Conservation (phyloP, 139 green algal species). For the Edaphochlamys debaryana region DNA sequence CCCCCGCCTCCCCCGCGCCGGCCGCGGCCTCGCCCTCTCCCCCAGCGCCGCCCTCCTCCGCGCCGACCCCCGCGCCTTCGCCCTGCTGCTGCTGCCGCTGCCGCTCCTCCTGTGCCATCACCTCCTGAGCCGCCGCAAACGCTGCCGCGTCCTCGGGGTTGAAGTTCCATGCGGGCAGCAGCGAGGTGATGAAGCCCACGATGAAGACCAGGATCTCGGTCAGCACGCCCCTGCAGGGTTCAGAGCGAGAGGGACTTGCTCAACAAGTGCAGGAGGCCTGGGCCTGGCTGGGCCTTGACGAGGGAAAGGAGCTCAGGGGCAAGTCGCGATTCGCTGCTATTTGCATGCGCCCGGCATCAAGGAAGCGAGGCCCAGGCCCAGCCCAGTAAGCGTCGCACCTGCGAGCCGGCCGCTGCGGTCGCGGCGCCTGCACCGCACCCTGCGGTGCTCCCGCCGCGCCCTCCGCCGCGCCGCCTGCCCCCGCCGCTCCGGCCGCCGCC, state of each 20-base stretch:
- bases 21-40: too few relatives aligned
- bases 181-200: slow-evolving; percentile 83
- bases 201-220: slow-evolving; percentile 76
- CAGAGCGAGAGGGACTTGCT: too few relatives aligned
- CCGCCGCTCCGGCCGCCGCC: not conserved
- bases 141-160: slow-evolving; percentile 75
- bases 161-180: slow-evolving; percentile 83
- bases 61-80: not conserved
- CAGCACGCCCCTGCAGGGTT: slow-evolving; percentile 21
- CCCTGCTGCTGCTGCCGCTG: slow-evolving; percentile 31
- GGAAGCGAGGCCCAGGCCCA: too few relatives aligned
- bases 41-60: not conserved
- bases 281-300: too few relatives aligned
- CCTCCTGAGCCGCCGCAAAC: slow-evolving; percentile 60
- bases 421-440: too few relatives aligned
- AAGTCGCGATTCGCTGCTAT: too few relatives aligned
- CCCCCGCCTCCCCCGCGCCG: too few relatives aligned
- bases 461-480: not conserved
- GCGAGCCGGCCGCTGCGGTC: slow-evolving; percentile 1
- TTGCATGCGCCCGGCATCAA: not conserved
- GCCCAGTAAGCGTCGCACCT: not conserved
- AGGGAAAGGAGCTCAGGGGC: too few relatives aligned
- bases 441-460: not conserved
- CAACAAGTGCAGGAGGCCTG: too few relatives aligned
- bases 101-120: slow-evolving; percentile 42